Conservation (phyloP, 2,329 filamentous ascomycete species). For the Trichoderma guizhouense region DNA sequence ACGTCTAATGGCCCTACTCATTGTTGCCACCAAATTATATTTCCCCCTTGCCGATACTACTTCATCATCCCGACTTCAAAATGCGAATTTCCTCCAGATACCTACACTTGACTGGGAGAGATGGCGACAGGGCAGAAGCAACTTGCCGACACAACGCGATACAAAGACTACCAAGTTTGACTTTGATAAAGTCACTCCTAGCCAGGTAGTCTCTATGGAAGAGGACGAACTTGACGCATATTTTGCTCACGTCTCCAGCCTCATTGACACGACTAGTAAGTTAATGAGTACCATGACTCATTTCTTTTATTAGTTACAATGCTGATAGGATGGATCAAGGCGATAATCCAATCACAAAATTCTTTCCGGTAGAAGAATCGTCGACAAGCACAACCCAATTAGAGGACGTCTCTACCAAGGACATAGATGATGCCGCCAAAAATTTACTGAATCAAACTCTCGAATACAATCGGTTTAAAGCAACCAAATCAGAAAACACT, state of each 20-base stretch:
- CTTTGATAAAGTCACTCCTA: conserved; percentile 55
- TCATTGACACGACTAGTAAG: conserved; percentile 34
- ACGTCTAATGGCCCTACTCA: conserved; percentile 64
- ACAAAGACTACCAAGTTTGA: conserved; percentile 25
- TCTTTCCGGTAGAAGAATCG: conserved; percentile 34
- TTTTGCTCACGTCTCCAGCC: conserved; percentile 43
- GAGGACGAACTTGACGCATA: conserved; percentile 63
- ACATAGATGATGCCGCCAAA: conserved; percentile 25
- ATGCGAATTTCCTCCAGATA: conserved; percentile 11
- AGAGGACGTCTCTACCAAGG: conserved; percentile 26
- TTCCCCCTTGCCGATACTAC: conserved; percentile 64
- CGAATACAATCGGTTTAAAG: background rate
- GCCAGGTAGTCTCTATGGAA: conserved; percentile 60
- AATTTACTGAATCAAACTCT: conserved; percentile 25
- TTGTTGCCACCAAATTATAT: conserved; percentile 74
- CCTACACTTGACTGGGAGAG: conserved; percentile 62
- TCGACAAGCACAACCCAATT: conserved; percentile 15
- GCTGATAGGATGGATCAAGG: conserved; percentile 20
- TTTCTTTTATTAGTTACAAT: background rate
- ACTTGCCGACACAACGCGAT: conserved; percentile 20
- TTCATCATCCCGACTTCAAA: conserved; percentile 38
- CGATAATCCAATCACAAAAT: conserved; percentile 30
- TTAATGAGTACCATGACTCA: background rate
- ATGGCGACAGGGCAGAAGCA: conserved; percentile 58
- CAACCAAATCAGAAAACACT: background rate